Evolutionary conservation across 805 yeast species (phyloP).

Genomic region (Lipomyces yamadae): DNA sequence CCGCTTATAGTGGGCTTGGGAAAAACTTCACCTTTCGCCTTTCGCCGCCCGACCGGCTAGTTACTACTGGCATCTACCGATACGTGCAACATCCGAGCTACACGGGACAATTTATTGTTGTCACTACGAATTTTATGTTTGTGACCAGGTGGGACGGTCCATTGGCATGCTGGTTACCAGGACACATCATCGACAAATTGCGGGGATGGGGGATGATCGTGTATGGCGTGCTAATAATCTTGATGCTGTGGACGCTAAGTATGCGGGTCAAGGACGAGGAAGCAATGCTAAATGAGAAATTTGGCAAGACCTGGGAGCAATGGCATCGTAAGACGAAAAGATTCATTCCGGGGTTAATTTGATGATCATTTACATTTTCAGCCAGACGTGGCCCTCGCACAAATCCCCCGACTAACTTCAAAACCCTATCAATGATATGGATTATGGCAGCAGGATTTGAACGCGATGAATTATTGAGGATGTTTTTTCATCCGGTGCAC

Average conservation of each 20-base stretch:
- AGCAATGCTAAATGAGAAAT: background rate
- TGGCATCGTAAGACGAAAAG: background rate
- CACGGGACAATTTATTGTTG: background rate
- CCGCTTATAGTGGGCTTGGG: background rate
- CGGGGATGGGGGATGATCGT: background rate
- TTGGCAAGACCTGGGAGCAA: background rate
- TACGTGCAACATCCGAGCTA: constrained; percentile 1
- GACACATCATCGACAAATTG: background rate
- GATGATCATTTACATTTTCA: too few species aligned
- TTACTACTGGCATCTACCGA: background rate
- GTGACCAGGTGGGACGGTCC: background rate
- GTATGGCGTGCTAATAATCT: background rate
- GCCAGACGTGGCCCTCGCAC: too few species aligned
- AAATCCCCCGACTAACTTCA: too few species aligned
- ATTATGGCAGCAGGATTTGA: too few species aligned
- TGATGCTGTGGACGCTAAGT: background rate
- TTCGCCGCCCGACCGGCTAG: background rate
- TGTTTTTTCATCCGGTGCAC: too few species aligned
- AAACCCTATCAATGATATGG: too few species aligned
- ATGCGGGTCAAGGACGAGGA: background rate
- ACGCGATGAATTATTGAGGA: too few species aligned
- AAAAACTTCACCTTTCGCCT: background rate
- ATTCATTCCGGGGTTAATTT: background rate
- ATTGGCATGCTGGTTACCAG: background rate
- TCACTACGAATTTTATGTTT: background rate